Conservation (phyloP, 768 basidiomycete genomes). For the Phlebiopsis flavidoalba region DNA sequence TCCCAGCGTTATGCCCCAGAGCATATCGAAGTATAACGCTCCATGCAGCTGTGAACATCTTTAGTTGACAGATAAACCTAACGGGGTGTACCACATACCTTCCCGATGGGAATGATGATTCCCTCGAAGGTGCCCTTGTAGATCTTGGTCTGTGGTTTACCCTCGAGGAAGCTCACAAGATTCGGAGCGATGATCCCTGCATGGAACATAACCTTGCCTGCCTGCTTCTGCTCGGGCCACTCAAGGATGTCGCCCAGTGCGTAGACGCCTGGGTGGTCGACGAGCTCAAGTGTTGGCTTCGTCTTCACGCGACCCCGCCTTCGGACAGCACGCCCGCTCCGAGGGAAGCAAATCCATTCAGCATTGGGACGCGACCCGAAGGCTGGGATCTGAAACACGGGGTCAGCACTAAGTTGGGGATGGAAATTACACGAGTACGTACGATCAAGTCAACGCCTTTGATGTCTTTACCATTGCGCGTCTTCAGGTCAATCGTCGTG, state of each 20-base stretch:
- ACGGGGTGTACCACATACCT: constrained; percentile 29
- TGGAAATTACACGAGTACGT: constrained; percentile 15
- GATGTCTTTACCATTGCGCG: constrained; percentile 45
- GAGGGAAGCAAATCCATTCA: constrained; percentile 40
- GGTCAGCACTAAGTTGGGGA: background rate
- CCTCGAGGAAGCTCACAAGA: constrained; percentile 38
- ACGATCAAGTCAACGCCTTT: constrained; percentile 54
- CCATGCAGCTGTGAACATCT: constrained; percentile 20
- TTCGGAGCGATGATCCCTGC: constrained; percentile 42
- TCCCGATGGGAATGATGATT: constrained; percentile 50
- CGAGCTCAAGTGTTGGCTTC: constrained; percentile 51
- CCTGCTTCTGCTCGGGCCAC: constrained; percentile 59
- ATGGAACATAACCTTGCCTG: constrained; percentile 42
- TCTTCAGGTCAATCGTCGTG: constrained; percentile 33
- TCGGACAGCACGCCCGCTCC: constrained; percentile 28
- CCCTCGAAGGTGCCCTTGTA: constrained; percentile 48
- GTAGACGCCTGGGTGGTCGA: constrained; percentile 47
- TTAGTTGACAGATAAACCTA: background rate
- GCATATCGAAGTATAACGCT: constrained; percentile 21
- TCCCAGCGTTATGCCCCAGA: constrained; percentile 27
- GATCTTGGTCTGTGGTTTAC: constrained; percentile 26
- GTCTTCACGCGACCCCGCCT: constrained; percentile 45
- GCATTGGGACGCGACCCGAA: constrained; percentile 42
- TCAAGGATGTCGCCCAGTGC: constrained; percentile 65
- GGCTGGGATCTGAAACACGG: constrained; percentile 21